These are phyloP conservation scores for Veloporphyrellus conicus DNA, from an alignment of 1,284 basidiomycete species.

Conservation along the genomic window DNA sequence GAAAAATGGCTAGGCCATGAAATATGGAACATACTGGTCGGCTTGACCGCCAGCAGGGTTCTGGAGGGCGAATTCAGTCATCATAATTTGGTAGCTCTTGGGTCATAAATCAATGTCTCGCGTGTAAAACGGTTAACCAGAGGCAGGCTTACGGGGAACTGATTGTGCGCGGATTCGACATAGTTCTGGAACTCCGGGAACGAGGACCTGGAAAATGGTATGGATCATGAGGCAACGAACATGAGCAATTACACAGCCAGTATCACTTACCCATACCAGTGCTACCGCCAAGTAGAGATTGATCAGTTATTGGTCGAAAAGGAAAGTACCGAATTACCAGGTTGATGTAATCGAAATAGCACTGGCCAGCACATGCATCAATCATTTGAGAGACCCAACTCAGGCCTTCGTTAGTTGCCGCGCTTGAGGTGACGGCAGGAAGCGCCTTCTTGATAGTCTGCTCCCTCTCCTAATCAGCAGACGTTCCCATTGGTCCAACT, in stretches of 20 bases:
- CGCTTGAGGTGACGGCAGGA: conserved; percentile 34
- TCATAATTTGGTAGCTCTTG: conserved; percentile 20
- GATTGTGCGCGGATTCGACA: conserved; percentile 25
- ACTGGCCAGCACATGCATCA: conserved; percentile 28
- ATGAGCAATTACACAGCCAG: not conserved
- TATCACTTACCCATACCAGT: conserved; percentile 34
- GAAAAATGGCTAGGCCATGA: not conserved
- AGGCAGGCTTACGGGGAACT: conserved; percentile 27
- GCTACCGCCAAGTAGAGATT: conserved; percentile 13
- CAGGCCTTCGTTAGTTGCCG: conserved; percentile 28
- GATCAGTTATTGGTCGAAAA: not conserved
- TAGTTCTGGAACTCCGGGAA: conserved; percentile 31
- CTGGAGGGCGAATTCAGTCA: conserved; percentile 33
- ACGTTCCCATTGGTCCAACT: not conserved
- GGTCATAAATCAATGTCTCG: conserved; percentile 7
- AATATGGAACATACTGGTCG: conserved; percentile 28
- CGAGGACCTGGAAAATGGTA: conserved; percentile 9
- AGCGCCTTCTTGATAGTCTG: conserved; percentile 34
- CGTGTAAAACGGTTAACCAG: not conserved
- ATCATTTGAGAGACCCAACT: conserved; percentile 36
- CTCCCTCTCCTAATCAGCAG: conserved; percentile 3
- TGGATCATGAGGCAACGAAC: not conserved
- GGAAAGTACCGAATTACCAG: conserved; percentile 8
- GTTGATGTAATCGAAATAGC: conserved; percentile 35
- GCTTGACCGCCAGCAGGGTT: conserved; percentile 33